These are phyloP conservation scores for Tilletia horrida DNA, from an alignment of 1,284 basidiomycete species.

Conservation along the genomic window DNA sequence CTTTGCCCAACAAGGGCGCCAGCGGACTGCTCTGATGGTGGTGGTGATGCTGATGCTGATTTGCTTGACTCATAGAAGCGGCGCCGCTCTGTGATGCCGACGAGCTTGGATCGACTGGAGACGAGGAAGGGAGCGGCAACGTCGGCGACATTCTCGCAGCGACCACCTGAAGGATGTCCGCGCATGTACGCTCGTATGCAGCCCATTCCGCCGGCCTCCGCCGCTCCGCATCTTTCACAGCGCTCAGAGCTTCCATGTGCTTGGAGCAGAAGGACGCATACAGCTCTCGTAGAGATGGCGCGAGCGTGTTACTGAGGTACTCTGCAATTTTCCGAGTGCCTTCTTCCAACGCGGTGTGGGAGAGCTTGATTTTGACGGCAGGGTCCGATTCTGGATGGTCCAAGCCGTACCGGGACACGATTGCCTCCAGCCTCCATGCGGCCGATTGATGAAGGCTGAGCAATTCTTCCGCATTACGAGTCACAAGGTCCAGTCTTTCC, in stretches of 20 bases:
- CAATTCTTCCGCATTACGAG: conserved; percentile 46
- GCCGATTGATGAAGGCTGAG: conserved; percentile 42
- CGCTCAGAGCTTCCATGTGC: conserved; percentile 48
- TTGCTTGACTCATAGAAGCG: too few relatives aligned
- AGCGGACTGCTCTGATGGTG: neutral
- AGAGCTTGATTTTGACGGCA: conserved; percentile 8
- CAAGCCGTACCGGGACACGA: conserved; percentile 38
- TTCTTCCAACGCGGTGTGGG: neutral
- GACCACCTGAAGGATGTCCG: conserved; percentile 32
- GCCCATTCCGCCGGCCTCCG: conserved; percentile 46
- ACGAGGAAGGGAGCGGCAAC: neutral
- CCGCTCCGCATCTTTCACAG: conserved; percentile 49
- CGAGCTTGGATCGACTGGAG: neutral
- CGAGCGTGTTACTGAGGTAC: conserved; percentile 38
- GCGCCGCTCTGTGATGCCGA: neutral
- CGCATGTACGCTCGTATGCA: conserved; percentile 43
- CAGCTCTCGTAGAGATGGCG: conserved; percentile 25
- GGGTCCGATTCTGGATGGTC: conserved; percentile 10
- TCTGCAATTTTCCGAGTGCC: conserved; percentile 12
- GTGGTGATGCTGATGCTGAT: neutral
- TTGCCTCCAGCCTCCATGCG: conserved; percentile 35
- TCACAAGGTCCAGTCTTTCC: conserved; percentile 34
- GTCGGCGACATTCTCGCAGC: conserved; percentile 10
- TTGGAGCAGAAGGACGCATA: conserved; percentile 51
- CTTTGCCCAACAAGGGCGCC: neutral